These are phyloP conservation scores for Tinospora cordifolia DNA, from an alignment of 164 flowering plant genomes.

Conservation along the genomic window DNA sequence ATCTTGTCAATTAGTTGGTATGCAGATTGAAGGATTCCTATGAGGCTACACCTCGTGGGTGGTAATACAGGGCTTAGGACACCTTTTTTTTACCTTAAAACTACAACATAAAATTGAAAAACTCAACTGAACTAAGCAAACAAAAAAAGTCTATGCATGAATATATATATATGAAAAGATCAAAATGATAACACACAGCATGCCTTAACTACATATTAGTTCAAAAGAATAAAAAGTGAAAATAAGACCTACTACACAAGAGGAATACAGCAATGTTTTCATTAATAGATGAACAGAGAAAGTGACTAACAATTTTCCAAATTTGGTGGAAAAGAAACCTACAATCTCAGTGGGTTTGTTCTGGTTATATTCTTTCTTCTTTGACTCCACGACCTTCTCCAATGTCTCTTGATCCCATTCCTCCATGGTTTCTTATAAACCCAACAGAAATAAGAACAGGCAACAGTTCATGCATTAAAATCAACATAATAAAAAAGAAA, in stretches of 20 bases:
- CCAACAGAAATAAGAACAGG: slow-evolving; percentile 7
- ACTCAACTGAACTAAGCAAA: no score
- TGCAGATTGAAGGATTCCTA: no score
- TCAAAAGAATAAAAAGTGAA: background rate
- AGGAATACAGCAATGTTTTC: background rate
- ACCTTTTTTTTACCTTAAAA: no score
- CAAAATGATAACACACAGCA: no score
- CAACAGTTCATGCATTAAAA: slow-evolving; percentile 8
- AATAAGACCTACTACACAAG: background rate
- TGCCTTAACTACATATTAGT: no score
- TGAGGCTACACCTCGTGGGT: no score
- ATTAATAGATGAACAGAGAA: no score
- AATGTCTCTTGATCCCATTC: slow-evolving; percentile 93
- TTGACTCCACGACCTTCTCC: slow-evolving; percentile 85
- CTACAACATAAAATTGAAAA: no score
- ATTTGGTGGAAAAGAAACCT: slow-evolving; percentile 24
- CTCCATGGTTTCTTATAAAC: slow-evolving; percentile 63
- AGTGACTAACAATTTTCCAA: background rate
- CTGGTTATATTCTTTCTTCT: slow-evolving; percentile 69
- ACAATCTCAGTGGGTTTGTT: slow-evolving; percentile 96
- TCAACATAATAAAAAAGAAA: background rate
- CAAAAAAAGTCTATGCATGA: no score
- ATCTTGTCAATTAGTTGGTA: no score
- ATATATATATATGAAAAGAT: no score
- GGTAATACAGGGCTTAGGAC: no score